Evolutionary conservation across 2,329 filamentous ascomycete genomes (phyloP), one percentile per base, ranked within the genome.

Genomic region (Westerdykella sp.): DNA sequence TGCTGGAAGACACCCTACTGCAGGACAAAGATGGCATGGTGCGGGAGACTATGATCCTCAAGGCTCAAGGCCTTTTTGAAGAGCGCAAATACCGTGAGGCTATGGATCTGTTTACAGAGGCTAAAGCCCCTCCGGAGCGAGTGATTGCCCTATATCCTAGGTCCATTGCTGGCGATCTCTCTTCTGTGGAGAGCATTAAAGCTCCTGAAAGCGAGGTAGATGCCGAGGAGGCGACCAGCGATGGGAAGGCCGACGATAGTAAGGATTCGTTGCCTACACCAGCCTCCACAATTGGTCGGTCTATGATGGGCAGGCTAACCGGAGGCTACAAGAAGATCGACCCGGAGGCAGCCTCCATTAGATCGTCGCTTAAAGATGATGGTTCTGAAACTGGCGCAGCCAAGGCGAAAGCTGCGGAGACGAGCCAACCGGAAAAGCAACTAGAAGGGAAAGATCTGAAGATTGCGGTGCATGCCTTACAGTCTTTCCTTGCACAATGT

Each of bases 1-100:
- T 96, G 81, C 78, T 98, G 0, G 93, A 98, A 68, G 91, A 95
- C 66, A 94, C 91, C 0, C 71, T 98, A 16, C 73, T 98, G 16
- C 79, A 81, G 37, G 81, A 95, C 66, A 98, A 98, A 67, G 75
- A 77, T 7, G 83, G 84, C 39, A 83, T 86, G 9, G 75, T 95
- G 46, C 80, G 90, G 22, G 85, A 94, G 55, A 83, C 94, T 55
- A 94, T 91, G 69, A 93, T 95, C 72, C 77, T 85, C 53, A 98
- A 98, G 64, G 93, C 91, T 0, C 87, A 95, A 63, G 71, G 75
- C 12, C 71, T 97, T 4, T 98, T 98, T 57, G 81, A 82, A 45
- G 75, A 86, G 53, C 85, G 83, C 55, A 94, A 85, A 61, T 98
- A 90, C 60, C 79, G 84, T 32, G 83, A 89, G 39, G 84, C 91